phyloP scores from a whole-genome alignment of 1,139 yeast species.

The Scheffersomyces segobiensis region DNA sequence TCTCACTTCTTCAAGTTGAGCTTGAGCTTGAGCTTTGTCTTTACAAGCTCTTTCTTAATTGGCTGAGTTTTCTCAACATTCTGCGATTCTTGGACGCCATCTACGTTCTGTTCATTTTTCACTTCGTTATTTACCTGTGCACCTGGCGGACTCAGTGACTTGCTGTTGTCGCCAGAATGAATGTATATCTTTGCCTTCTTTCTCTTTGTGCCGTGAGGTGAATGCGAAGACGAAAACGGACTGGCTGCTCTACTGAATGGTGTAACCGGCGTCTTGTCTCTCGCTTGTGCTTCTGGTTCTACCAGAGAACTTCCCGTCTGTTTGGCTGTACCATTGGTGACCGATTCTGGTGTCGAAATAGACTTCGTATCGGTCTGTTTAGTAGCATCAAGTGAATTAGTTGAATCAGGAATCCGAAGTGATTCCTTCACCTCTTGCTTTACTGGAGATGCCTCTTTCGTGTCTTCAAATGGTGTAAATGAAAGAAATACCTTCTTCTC shows the following conservation, averaged over 20 bases:
- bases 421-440: constrained; percentile 1
- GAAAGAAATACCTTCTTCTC: constrained; percentile 21
- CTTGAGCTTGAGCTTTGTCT: constrained; percentile 24
- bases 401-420: background rate
- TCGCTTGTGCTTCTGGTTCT: constrained; percentile 14
- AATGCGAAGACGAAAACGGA: constrained; percentile 20
- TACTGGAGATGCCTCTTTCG: background rate
- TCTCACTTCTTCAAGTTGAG: constrained; percentile 15
- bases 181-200: constrained; percentile 26
- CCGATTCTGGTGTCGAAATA: too few relatives aligned
- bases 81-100: constrained; percentile 1
- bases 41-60: constrained; percentile 5
- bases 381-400: background rate
- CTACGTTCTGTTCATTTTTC: constrained; percentile 3
- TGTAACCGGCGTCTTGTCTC: constrained; percentile 5
- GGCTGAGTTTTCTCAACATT: constrained; percentile 1
- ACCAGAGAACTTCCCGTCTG: constrained; percentile 13
- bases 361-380: background rate
- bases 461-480: constrained; percentile 14
- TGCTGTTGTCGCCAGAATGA: constrained; percentile 16
- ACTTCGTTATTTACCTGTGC: constrained; percentile 2
- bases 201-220: constrained; percentile 14
- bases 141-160: constrained; percentile 5
- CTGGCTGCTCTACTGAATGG: constrained; percentile 22
- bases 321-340: background rate